Evolutionary conservation across 257 asterid species (phyloP), one percentile per base, ranked within the genome.

Genomic region (Plantago elongata): DNA sequence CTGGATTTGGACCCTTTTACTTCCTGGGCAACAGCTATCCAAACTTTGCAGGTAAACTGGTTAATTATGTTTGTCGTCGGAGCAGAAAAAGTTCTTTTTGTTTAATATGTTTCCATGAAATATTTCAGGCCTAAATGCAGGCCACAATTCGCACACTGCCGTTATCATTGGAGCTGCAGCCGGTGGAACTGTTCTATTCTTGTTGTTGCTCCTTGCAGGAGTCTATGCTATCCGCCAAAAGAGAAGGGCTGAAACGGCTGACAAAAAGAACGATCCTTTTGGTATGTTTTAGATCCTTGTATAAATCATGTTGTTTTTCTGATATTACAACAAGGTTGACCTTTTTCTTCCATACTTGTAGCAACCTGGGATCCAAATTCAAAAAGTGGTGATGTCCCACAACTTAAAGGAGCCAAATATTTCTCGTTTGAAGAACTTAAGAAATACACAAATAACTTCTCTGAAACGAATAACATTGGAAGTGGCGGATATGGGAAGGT

Each of bases 401-500:
- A 86, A 79, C 17, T 91, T 54, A 81, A 77, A 64, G 96, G 96
- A 50, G 88, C 94, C 9, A 83, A 74, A 73, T 57, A 60, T 62
- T 88, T 86, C 69, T 70, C 96, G 6, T 86, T 84, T 54, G 92
- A 91, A 61, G 98, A 85, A 78, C 76, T 91, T 29, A 88, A 79
- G 72, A 91, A 69, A 68, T 76, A 55, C 83, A 84, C 98, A 51
- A 81, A 82, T 65, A 88, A 85, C 78, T 91, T 88, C 67, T 79
- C 95, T 2, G 84, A 77, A 44, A 18, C 30, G 42, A 91, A 88
- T 73, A 74, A 56, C 30, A 66, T 86, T 27, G 98, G 98, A 58
- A 72, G 71, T 42, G 98, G 98, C 64, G 98, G 98, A 61, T 91
- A 84, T 69, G 98, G 98, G 46, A 91, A 88, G 95, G 98, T 90